Evolutionary conservation across 768 basidiomycete genomes (phyloP), one percentile per base, ranked within the genome.

Genomic region (Nevesoporus exiguus): DNA sequence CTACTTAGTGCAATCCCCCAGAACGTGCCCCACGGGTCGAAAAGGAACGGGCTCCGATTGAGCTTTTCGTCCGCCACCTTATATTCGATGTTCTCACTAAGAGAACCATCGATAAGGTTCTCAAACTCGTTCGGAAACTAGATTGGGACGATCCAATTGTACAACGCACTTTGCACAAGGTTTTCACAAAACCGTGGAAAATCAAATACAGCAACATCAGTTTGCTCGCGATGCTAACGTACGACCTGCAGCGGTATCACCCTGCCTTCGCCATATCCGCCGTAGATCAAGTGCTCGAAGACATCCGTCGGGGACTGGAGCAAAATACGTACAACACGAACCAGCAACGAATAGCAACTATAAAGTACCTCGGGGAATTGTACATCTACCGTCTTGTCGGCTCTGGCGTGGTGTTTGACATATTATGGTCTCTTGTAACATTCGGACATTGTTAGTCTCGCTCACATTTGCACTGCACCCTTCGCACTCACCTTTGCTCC

Each of bases 141-240:
- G 88, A 98, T 63, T 99, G 97, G 97, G 91, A 96, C n/a, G 85
- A 92, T 66, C 69, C 73, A 7, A 56, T 71, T 22, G 65, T 88
- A 29, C 79, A 80, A 36, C 78, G 78, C 25, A 81, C 80, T 22
- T 76, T 98, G 7, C 85, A 88, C 74, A 90, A 91, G 66, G 83
- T 91, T 37, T 99, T 99, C 74, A 91, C 90, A n/a, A 96, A 97
- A 64, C 90, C 96, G 3, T 97, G 96, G 94, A 98, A 98, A 69
- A 82, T 98, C 73, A 96, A 93, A 65, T 98, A 88, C 66, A 80
- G 86, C 55, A 96, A 91, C 64, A 83, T 99, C 62, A 81, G 86
- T 52, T 78, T 97, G 27, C 76, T 98, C 47, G 95, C 97, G 11
- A 96, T 97, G 83, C 76, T 98, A 54, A 88, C 95, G 3, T 95